These are phyloP conservation scores for Cucumis hystrix DNA, from an alignment of 306 rosid genomes.

Conservation along the genomic window DNA sequence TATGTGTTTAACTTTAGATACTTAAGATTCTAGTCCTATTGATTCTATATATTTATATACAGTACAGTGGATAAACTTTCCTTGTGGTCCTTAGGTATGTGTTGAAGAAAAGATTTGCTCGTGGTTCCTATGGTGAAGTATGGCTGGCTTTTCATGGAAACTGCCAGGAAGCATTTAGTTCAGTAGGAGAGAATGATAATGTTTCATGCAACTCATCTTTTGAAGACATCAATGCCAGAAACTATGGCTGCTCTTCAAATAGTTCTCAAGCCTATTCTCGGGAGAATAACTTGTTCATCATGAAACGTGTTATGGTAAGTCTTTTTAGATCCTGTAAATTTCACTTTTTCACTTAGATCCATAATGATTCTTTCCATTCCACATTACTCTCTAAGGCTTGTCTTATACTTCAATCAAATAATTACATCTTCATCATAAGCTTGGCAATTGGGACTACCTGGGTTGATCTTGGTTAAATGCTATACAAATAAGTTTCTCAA, in stretches of 20 bases:
- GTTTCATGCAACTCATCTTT: conserved; percentile 11
- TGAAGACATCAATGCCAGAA: conserved; percentile 6
- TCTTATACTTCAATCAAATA: not conserved
- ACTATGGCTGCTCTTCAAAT: conserved; percentile 26
- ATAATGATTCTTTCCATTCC: not conserved
- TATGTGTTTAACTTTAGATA: not conserved
- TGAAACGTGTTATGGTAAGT: conserved; percentile 91
- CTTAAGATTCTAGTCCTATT: not conserved
- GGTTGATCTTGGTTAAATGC: not conserved
- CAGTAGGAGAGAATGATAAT: conserved; percentile 23
- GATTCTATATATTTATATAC: not conserved
- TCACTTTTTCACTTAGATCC: conserved; percentile 1
- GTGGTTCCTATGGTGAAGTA: conserved; percentile 96
- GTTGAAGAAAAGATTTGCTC: conserved; percentile 75
- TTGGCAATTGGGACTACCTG: not conserved
- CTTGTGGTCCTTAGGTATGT: conserved; percentile 51
- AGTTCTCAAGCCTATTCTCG: conserved; percentile 36
- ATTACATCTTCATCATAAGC: not conserved
- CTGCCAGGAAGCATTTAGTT: conserved; percentile 40
- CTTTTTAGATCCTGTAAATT: not conserved
- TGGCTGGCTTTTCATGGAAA: conserved; percentile 94
- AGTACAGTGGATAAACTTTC: not conserved
- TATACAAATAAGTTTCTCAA: not conserved
- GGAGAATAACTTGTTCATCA: conserved; percentile 55
- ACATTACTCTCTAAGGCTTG: not conserved